Percentiles rank a stretch among this genome's conserved stretches.
These are phyloP conservation scores for Rosa hybrid DNA, from an alignment of 331 rosid species.

Conservation along the genomic window DNA sequence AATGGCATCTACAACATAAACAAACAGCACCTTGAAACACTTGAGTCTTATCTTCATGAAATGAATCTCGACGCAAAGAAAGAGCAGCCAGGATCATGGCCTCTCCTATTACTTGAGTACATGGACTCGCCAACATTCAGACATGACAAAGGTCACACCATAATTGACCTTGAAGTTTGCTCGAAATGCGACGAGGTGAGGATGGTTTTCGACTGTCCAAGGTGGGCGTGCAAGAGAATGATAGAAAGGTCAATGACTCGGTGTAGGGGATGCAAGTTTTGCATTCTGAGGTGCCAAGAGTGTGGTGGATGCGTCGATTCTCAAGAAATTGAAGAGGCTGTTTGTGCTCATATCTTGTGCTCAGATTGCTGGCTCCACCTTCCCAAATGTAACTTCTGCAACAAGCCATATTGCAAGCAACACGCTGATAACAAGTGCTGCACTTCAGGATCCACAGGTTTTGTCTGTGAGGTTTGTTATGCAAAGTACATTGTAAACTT, in stretches of 20 bases:
- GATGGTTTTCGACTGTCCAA: constrained; percentile 65
- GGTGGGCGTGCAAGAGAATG: constrained; percentile 44
- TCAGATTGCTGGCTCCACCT: constrained; percentile 66
- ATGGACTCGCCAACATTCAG: constrained; percentile 13
- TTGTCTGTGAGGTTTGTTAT: constrained; percentile 58
- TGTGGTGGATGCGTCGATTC: constrained; percentile 66
- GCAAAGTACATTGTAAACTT: constrained; percentile 34
- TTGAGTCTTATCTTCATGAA: constrained; percentile 31
- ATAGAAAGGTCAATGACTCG: constrained; percentile 21
- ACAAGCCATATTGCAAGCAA: constrained; percentile 71
- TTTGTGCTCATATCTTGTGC: constrained; percentile 61
- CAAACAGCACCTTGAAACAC: constrained; percentile 54
- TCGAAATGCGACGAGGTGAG: constrained; percentile 60
- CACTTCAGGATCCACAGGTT: constrained; percentile 36
- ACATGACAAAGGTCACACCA: constrained; percentile 13
- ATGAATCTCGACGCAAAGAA: constrained; percentile 22
- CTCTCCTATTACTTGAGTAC: constrained; percentile 37
- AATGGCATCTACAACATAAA: constrained; percentile 65
- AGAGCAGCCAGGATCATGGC: constrained; percentile 24
- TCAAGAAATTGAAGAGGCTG: constrained; percentile 55
- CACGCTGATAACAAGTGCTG: constrained; percentile 41
- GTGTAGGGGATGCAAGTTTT: constrained; percentile 60
- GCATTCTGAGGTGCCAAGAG: constrained; percentile 75
- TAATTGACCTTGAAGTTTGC: constrained; percentile 62
- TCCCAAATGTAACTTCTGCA: constrained; percentile 79